These are phyloP conservation scores for Hypseocharis bilobata DNA, from an alignment of 441 rosid genomes.

Conservation along the genomic window DNA sequence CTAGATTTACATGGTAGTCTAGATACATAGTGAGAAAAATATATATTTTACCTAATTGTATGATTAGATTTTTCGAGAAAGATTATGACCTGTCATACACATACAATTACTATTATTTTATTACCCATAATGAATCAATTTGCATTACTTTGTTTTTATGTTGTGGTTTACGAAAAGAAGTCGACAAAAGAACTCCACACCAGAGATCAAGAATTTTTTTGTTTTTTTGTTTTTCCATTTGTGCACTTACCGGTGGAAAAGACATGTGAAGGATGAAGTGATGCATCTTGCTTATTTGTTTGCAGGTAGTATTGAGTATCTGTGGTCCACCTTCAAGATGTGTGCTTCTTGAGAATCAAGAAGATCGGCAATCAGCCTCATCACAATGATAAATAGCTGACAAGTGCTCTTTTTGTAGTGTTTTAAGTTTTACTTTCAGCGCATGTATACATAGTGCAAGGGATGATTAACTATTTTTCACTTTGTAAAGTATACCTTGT, in stretches of 20 bases:
- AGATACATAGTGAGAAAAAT: too few species aligned
- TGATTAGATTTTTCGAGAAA: background rate
- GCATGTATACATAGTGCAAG: background rate
- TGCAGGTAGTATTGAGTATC: slow-evolving; percentile 81
- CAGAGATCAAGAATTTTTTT: too few species aligned
- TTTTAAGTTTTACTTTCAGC: background rate
- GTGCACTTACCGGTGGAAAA: too few species aligned
- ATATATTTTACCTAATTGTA: background rate
- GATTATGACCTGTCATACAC: background rate
- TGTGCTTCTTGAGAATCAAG: slow-evolving; percentile 48
- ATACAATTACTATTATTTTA: too few species aligned
- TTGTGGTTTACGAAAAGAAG: too few species aligned
- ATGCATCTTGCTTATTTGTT: background rate
- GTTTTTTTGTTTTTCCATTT: too few species aligned
- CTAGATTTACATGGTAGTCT: too few species aligned
- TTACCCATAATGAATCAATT: background rate
- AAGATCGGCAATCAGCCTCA: slow-evolving; percentile 54
- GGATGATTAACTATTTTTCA: background rate
- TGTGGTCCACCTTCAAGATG: slow-evolving; percentile 90
- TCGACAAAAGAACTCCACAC: background rate
- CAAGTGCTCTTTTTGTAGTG: background rate
- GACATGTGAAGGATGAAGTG: too few species aligned
- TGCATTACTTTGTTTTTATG: background rate
- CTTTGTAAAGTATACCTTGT: background rate
- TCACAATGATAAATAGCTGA: slow-evolving; percentile 31